Percentiles rank a stretch among this genome's conserved stretches.
These are phyloP conservation scores for Arthrobotrys iridis DNA, from an alignment of 2,329 filamentous ascomycete genomes.

Conservation along the genomic window DNA sequence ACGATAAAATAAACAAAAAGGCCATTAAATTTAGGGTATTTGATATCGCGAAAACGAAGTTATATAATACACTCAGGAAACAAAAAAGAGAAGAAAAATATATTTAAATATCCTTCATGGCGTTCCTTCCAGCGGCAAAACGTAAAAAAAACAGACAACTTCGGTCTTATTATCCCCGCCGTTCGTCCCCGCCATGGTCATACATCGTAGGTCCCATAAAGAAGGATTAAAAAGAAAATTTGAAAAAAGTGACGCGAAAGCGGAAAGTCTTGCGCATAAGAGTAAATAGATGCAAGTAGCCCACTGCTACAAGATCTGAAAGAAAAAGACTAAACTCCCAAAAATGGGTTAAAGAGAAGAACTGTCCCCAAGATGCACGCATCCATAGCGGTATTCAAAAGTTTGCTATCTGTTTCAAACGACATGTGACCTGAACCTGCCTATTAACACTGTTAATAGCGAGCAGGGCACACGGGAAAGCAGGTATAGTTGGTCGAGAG, in stretches of 20 bases:
- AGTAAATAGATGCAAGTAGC: not conserved
- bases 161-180: slow-evolving; percentile 8
- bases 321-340: not conserved
- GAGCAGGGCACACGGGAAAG: not conserved
- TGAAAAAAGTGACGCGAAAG: not conserved
- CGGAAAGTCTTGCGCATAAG: not conserved
- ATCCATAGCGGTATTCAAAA: not conserved
- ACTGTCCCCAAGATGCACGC: slow-evolving; percentile 6
- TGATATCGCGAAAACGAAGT: too few relatives aligned
- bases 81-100: not conserved
- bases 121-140: slow-evolving; percentile 11
- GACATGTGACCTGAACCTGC: not conserved
- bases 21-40: not conserved
- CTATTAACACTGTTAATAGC: not conserved
- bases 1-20: not conserved
- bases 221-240: not conserved
- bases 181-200: slow-evolving; percentile 7
- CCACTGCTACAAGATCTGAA: not conserved
- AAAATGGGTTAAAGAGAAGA: not conserved
- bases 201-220: slow-evolving; percentile 10
- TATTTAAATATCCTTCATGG: slow-evolving; percentile 6
- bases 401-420: not conserved
- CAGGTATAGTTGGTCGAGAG: not conserved
- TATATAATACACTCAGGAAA: not conserved
- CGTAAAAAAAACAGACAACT: not conserved